Base-by-base conservation (phyloP, 768 basidiomycete species). In the Suillus cothurnatus region DNA sequence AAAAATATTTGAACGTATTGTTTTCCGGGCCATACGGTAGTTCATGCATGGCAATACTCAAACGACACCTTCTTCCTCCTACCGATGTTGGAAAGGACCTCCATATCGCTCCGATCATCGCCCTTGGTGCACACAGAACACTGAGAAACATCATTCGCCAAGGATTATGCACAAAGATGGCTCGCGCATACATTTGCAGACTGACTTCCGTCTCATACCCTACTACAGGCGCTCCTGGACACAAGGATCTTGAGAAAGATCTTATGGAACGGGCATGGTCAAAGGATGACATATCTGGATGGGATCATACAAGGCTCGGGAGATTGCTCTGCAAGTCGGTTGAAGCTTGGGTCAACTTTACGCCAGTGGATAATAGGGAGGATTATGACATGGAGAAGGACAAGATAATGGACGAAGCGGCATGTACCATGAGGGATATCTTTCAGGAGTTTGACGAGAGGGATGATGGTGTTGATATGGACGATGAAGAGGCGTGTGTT, bases 241-340 rank as follows among this genome's bases (percentile, higher is more conserved):
- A 85, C 50, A 79, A 90, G 71, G 86, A 86, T 61, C 74, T 92
- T 11, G 88, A 87, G 64, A 79, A 79, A 50, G 88, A 88, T 21
- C 73, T 91, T 65, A 84, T 92, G 84, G 89, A 91, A 69, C 82
- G 84, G 2, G 90, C 89, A 0, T 92, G 89, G 90, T 82, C 88
- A 1, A 88, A 86, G 70, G 85, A 90, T 50, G 89, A 91, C 28
- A 75, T 80, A 34, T 84, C 83, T 38, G 86, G 86, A 4, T 92
- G 91, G 87, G 90, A 91, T 61, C 82, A 89, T 15, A 81, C 81
- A 4, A 79, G 84, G 32, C 79, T 91, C 14, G 87, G 88, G 1
- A 80, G 79, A 52, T 77, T 84, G 53, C 71, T 92, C 21, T 81
- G 82, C 39, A 81, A 80, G 34, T 86, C 88, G 26, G 80, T 88